Evolutionary conservation across 371 early-diverging fungal genomes (phyloP), one percentile per base, ranked within the genome.

Genomic region (Paraphysoderma sedebokerense): DNA sequence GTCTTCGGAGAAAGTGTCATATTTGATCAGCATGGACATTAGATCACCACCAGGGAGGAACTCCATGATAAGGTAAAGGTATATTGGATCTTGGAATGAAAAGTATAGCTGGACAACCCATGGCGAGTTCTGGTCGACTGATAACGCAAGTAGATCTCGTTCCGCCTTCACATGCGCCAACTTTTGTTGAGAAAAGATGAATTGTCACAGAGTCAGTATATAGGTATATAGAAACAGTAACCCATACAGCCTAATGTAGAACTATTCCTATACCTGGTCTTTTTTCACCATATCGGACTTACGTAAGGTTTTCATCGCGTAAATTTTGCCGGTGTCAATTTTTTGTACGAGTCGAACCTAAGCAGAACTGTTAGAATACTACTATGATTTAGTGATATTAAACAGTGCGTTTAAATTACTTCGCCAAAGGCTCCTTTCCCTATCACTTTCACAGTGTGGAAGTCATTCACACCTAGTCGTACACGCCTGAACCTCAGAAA

Each of bases 351-450:
- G 60, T 32, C 95, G 77, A 29, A 95, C 91, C 81, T 80, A 33
- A 9, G 34, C 13, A 4, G 4, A 33, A 42, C 30, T 22, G 38
- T 12, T 41, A 37, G 17, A 17, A 29, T 9, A 9, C 38, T 9
- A 9, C 26, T 45, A 15, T 47, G 24, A 26, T 5, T 19, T 47
- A 20, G 4, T 44, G 5, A 4, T 8, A 47, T 24, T 9, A 20
- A 42, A 38, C 29, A 42, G 37, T 30, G 30, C 37, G 1, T 55
- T 17, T 54, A 38, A 44, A 48, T 57, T 57, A 84, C 92, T 61
- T 97, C 98, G 36, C 99, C 99, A 72, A 98, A 98, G 2, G 98
- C 98, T 38, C 99, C 99, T 50, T 90, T 90, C n/a, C 99, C 99
- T 61, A 99, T 95, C n/a, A 98, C 92, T 65, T 91, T 86, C 49